Percentiles rank a stretch among this genome's conserved stretches.
These are phyloP conservation scores for Trichoderma gracile DNA, from an alignment of 2,329 filamentous ascomycete genomes.

Conservation along the genomic window DNA sequence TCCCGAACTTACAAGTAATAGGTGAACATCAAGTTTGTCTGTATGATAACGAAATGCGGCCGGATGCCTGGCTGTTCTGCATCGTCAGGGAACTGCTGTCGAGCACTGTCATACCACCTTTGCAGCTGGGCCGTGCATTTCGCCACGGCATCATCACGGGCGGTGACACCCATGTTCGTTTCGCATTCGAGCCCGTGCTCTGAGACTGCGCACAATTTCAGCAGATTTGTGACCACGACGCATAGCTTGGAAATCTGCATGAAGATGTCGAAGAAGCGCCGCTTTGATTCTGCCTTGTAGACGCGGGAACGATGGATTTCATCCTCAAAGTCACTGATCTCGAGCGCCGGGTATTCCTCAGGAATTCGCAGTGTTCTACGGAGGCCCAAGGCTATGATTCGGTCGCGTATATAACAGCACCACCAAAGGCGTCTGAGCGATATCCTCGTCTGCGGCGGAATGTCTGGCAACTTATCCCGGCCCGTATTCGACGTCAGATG, in stretches of 20 bases:
- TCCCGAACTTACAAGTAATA: conserved; percentile 22
- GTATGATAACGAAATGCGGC: conserved; percentile 19
- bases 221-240: conserved; percentile 10
- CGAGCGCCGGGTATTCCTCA: conserved; percentile 12
- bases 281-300: conserved; percentile 18
- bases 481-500: conserved; percentile 1
- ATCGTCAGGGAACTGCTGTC: conserved; percentile 10
- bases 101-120: conserved; percentile 13
- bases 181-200: conserved; percentile 16
- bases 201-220: conserved; percentile 4
- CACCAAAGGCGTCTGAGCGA: conserved; percentile 48
- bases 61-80: conserved; percentile 9
- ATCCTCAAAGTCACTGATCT: conserved; percentile 44
- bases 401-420: conserved; percentile 54
- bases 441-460: conserved; percentile 40
- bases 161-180: not conserved
- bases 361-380: conserved; percentile 51
- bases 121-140: conserved; percentile 6
- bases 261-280: conserved; percentile 9
- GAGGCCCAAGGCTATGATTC: conserved; percentile 50
- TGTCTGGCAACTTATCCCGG: not conserved
- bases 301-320: conserved; percentile 22
- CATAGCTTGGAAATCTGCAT: conserved; percentile 17
- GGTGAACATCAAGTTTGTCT: conserved; percentile 21
- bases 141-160: conserved; percentile 2